phyloP scores from a whole-genome alignment of 306 rosid genomes.

The Malus orientalis region DNA sequence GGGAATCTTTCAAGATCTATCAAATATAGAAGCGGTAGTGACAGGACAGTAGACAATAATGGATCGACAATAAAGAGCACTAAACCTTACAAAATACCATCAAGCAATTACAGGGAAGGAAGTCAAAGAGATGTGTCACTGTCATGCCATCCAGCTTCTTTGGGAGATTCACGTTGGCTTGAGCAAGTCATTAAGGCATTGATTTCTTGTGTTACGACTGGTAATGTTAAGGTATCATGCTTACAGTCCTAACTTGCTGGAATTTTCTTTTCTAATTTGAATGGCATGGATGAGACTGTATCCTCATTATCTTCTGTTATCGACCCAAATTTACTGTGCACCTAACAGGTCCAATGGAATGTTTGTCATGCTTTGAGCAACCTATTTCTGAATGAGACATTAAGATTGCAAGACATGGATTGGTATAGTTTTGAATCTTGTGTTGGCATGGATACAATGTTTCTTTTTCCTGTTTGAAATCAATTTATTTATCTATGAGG shows the following conservation, averaged over 20 bases:
- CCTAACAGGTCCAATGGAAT: conserved; percentile 91
- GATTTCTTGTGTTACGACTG: conserved; percentile 70
- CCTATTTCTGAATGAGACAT: conserved; percentile 78
- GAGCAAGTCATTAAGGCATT: conserved; percentile 72
- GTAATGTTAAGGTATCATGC: conserved; percentile 82
- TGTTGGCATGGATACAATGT: not conserved
- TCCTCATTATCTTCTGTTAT: conserved; percentile 3
- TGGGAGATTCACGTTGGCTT: conserved; percentile 38
- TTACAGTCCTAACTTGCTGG: not conserved
- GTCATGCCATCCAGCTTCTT: conserved; percentile 24
- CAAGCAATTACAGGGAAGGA: conserved; percentile 16
- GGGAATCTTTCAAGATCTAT: conserved; percentile 87
- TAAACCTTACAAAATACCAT: conserved; percentile 15
- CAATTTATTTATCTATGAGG: not conserved
- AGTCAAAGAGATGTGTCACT: conserved; percentile 18
- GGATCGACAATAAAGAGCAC: conserved; percentile 6
- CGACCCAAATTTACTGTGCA: conserved; percentile 16
- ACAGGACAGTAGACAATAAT: conserved; percentile 16
- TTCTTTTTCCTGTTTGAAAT: not conserved
- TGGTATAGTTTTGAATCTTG: conserved; percentile 41
- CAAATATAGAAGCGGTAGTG: conserved; percentile 32
- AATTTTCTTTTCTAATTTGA: not conserved
- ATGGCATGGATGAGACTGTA: not conserved
- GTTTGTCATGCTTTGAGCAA: conserved; percentile 96
- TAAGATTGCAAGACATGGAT: conserved; percentile 73